Evolutionary conservation across 2,329 filamentous ascomycete genomes (phyloP), one percentile per base, ranked within the genome.

Genomic region (Curvularia lunata): DNA sequence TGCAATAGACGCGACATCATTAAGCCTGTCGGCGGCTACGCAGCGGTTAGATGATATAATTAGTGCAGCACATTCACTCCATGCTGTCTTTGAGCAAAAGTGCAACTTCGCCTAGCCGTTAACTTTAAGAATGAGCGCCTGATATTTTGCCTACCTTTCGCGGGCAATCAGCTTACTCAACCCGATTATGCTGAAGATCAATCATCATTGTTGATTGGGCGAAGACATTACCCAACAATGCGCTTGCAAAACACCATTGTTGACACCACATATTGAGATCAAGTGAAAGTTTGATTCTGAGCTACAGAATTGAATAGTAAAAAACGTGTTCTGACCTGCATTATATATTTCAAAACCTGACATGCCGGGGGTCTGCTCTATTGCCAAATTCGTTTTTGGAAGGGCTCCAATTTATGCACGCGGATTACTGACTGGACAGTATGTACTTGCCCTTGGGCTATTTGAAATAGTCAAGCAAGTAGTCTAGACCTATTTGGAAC

Each of bases 61-160:
- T 27, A 19, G 58, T 52, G 51, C 42, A 48, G n/a, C 48, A 52
- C 48, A 58, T 38, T 61, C 28, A 38, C 47, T 37, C 51, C 18
- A 58, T 10, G 21, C 27, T 37, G 19, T 54, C 32, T 51, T 50
- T 7, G 51, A 58, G 27, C 47, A 58, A 28, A 54, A 58, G 34
- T 58, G 27, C 34, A 58, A 41, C 56, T 58, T 40, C 0, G 38
- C n/a, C 21, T 38, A 16, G 37, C 43, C 6, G 41, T 61, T 32
- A 61, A 25, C 37, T 13, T 18, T 49, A 7, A n/a, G 8, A 21
- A n/a, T n/a, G 6, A 19, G 30, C 51, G 47, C 30, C 37, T 46
- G 34, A 38, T 57, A 28, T 43, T 23, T 49, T 58, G 32, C 54
- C 47, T 40, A 61, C 58, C 54, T 54, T 58, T 58, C 13, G 51